phyloP scores from a whole-genome alignment of 1,139 yeast genomes.

The Zygosaccharomyces sapae region DNA sequence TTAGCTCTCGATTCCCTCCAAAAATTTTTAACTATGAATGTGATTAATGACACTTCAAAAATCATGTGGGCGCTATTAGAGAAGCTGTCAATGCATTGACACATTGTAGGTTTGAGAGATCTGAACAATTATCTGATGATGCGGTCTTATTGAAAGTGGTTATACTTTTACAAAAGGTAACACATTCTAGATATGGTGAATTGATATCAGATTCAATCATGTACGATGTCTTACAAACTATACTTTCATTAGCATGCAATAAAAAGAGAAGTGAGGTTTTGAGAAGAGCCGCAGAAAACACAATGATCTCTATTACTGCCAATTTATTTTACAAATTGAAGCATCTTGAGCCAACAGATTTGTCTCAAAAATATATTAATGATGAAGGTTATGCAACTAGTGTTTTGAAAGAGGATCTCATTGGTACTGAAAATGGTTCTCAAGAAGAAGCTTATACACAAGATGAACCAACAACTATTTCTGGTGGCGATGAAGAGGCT shows the following conservation, averaged over 20 bases:
- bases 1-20: slow-evolving; percentile 73
- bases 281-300: slow-evolving; percentile 84
- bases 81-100: slow-evolving; percentile 70
- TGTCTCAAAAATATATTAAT: slow-evolving; percentile 34
- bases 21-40: slow-evolving; percentile 60
- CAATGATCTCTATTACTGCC: slow-evolving; percentile 67
- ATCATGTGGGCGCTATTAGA: slow-evolving; percentile 46
- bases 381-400: slow-evolving; percentile 38
- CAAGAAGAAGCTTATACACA: no score
- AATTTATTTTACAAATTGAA: slow-evolving; percentile 61
- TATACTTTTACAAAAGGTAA: slow-evolving; percentile 63
- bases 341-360: slow-evolving; percentile 47
- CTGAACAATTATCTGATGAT: slow-evolving; percentile 90
- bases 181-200: slow-evolving; percentile 60
- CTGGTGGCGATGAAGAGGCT: not conserved
- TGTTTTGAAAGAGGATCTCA: slow-evolving; percentile 36
- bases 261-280: slow-evolving; percentile 90
- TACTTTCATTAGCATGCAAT: slow-evolving; percentile 88
- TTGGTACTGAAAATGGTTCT: slow-evolving; percentile 27
- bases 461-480: slow-evolving; percentile 5
- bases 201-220: slow-evolving; percentile 75
- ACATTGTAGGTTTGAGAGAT: slow-evolving; percentile 93
- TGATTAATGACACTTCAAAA: slow-evolving; percentile 46
- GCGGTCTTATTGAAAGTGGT: slow-evolving; percentile 82
- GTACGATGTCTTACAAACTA: slow-evolving; percentile 86